Conservation (phyloP, 139 green algal species). For the Chlamydomonas asymmetrica region DNA sequence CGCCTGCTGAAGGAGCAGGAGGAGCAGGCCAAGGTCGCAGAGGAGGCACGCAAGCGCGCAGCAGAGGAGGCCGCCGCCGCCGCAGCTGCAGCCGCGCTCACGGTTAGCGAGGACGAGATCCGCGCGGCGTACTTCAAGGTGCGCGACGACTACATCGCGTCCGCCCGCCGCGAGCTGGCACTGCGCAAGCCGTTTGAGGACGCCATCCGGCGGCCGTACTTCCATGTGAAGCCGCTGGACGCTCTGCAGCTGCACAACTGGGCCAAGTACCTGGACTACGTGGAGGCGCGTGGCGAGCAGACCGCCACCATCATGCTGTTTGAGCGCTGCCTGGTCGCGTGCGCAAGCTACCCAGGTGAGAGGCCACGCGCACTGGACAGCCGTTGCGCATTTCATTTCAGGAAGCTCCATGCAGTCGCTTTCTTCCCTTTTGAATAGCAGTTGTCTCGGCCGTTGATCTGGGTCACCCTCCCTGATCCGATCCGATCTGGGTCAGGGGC, state of each 20-base stretch:
- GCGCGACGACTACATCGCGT: slow-evolving; percentile 45
- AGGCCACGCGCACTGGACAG: no score
- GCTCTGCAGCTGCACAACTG: slow-evolving; percentile 75
- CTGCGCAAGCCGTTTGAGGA: slow-evolving; percentile 65
- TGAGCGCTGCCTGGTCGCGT: slow-evolving; percentile 85
- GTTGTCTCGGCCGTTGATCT: no score
- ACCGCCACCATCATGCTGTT: slow-evolving; percentile 59
- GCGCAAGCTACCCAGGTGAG: slow-evolving; percentile 78
- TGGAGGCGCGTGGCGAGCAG: slow-evolving; percentile 49
- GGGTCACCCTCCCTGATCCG: no score
- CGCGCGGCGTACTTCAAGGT: slow-evolving; percentile 38
- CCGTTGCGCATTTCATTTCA: no score
- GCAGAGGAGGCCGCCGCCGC: slow-evolving; percentile 25
- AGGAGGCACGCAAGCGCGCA: background rate
- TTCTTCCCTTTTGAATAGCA: no score
- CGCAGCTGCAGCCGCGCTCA: slow-evolving; percentile 17
- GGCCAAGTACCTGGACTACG: slow-evolving; percentile 75
- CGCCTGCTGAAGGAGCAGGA: background rate
- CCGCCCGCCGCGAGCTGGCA: slow-evolving; percentile 49
- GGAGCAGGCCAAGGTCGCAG: background rate
- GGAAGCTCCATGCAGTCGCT: no score
- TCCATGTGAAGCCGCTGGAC: slow-evolving; percentile 85
- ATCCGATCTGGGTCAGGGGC: no score
- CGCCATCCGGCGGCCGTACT: slow-evolving; percentile 78
- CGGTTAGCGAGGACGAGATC: slow-evolving; percentile 19